phyloP scores from a whole-genome alignment of 495 filamentous ascomycete genomes.

The Friedmanniomyces endolithicus region DNA sequence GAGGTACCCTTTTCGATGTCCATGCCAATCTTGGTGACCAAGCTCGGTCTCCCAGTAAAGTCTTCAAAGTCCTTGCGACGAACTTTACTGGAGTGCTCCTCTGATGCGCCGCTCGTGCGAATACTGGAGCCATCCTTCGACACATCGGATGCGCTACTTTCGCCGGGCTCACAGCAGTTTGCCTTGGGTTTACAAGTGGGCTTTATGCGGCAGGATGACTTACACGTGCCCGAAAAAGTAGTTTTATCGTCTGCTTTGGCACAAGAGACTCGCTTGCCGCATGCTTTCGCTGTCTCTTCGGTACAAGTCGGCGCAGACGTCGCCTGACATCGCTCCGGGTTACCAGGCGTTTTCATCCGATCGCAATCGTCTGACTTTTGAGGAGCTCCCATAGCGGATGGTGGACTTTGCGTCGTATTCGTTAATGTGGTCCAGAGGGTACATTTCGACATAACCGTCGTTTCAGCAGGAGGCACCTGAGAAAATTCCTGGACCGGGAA shows the following conservation, averaged over 20 bases:
- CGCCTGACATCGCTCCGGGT: neutral
- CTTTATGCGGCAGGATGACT: neutral
- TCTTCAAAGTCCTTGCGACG: neutral
- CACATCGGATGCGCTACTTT: neutral
- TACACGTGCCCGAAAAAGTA: neutral
- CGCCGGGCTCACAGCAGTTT: neutral
- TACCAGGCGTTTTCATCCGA: neutral
- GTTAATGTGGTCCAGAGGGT: neutral
- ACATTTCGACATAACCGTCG: neutral
- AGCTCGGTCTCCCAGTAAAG: neutral
- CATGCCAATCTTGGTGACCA: neutral
- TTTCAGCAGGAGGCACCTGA: neutral
- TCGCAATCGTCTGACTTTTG: neutral
- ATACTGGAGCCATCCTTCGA: neutral
- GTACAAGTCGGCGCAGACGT: neutral
- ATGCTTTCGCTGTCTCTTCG: neutral
- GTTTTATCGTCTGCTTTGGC: neutral
- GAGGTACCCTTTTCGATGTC: constrained; percentile 16
- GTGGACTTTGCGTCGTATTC: neutral
- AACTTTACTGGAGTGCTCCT: neutral
- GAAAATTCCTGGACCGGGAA: neutral
- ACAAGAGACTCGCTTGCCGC: neutral
- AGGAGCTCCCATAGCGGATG: neutral
- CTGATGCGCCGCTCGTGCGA: neutral
- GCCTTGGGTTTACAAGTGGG: neutral